A percentile compares a stretch with the other conserved stretches of the same genome.
Conservation (phyloP, 495 filamentous ascomycete genomes). For the Penicillium simplicissimum region DNA sequence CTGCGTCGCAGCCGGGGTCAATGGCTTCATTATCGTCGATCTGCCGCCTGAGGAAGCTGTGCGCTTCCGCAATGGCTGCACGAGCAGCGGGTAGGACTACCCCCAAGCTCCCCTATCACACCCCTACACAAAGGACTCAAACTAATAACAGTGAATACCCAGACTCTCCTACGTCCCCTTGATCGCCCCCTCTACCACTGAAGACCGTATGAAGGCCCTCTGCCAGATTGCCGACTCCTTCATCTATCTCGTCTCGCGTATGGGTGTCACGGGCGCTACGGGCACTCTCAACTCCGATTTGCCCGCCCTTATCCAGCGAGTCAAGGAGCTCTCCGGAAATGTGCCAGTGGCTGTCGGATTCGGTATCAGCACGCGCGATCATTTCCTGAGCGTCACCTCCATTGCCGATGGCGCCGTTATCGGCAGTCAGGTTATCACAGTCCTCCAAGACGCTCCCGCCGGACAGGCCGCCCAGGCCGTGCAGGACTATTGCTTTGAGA, state of each 20-base stretch:
- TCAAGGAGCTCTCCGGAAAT: slow-evolving; percentile 91
- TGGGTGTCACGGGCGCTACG: slow-evolving; percentile 92
- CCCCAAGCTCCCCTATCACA: background rate
- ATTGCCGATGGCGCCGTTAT: slow-evolving; percentile 94
- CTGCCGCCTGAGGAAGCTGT: slow-evolving; percentile 95
- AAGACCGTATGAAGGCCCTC: slow-evolving; percentile 86
- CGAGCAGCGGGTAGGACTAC: slow-evolving; percentile 57
- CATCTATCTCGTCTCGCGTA: slow-evolving; percentile 97
- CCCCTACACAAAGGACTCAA: background rate
- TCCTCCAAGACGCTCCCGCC: slow-evolving; percentile 66
- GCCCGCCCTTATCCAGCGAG: slow-evolving; percentile 74
- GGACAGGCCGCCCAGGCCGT: slow-evolving; percentile 75
- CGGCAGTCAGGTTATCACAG: slow-evolving; percentile 87
- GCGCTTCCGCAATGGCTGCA: slow-evolving; percentile 82
- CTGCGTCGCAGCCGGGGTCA: slow-evolving; percentile 81
- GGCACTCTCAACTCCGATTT: slow-evolving; percentile 78
- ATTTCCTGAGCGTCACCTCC: slow-evolving; percentile 81
- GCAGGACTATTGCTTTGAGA: slow-evolving; percentile 78
- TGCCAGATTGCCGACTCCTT: slow-evolving; percentile 98
- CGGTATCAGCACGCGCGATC: slow-evolving; percentile 91
- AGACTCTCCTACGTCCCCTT: slow-evolving; percentile 90
- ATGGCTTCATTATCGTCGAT: slow-evolving; percentile 97
- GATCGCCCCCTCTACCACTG: slow-evolving; percentile 90
- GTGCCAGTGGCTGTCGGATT: slow-evolving; percentile 91
- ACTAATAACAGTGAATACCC: background rate